These are phyloP conservation scores for Hirsutella minnesotensis DNA, from an alignment of 2,329 filamentous ascomycete genomes.

Conservation along the genomic window DNA sequence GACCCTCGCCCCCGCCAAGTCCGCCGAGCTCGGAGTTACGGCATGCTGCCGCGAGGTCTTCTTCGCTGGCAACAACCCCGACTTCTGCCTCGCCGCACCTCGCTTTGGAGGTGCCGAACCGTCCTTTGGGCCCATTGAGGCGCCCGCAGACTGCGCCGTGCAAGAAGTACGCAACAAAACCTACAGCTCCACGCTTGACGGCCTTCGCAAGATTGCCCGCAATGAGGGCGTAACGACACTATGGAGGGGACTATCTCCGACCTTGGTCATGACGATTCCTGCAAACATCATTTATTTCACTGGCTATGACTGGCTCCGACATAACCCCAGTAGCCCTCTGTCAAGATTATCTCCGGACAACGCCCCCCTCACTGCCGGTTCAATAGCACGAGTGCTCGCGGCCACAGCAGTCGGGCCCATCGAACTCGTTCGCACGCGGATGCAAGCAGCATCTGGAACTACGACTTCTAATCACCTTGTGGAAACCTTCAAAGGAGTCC, in stretches of 20 bases:
- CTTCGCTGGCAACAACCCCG: slow-evolving; percentile 77
- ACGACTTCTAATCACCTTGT: slow-evolving; percentile 58
- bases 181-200: slow-evolving; percentile 86
- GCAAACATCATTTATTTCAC: slow-evolving; percentile 98
- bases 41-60: slow-evolving; percentile 96
- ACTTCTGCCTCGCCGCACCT: slow-evolving; percentile 66
- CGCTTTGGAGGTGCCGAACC: slow-evolving; percentile 34
- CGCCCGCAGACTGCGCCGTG: slow-evolving; percentile 63
- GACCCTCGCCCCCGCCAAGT: slow-evolving; percentile 58
- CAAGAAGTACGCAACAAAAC: slow-evolving; percentile 75
- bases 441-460: slow-evolving; percentile 62
- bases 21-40: slow-evolving; percentile 75
- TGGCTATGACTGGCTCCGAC: slow-evolving; percentile 89
- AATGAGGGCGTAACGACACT: slow-evolving; percentile 80
- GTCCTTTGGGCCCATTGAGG: slow-evolving; percentile 27
- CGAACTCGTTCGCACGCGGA: slow-evolving; percentile 84
- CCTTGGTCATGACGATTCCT: slow-evolving; percentile 84
- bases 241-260: slow-evolving; percentile 91
- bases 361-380: slow-evolving; percentile 70
- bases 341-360: slow-evolving; percentile 53
- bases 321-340: slow-evolving; percentile 61
- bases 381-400: slow-evolving; percentile 65
- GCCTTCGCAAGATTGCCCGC: slow-evolving; percentile 83
- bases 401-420: slow-evolving; percentile 79
- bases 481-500: slow-evolving; percentile 64